Conservation (phyloP, 179 eudicot species). For the Beta corolliflora region DNA sequence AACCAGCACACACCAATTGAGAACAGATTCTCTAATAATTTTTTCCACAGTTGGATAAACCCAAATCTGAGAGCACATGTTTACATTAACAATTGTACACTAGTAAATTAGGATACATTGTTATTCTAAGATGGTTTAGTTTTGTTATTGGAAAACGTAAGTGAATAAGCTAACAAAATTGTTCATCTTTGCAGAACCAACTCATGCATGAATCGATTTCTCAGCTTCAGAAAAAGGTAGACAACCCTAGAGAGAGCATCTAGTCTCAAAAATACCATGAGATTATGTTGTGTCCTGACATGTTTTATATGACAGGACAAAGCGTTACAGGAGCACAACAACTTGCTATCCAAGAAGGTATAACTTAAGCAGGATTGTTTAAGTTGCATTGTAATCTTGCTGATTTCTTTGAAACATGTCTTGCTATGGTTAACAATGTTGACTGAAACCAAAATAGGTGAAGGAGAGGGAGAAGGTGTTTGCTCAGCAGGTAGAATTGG, state of each 20-base stretch:
- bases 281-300: background rate
- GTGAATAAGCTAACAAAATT: background rate
- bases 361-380: no score
- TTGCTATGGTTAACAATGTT: background rate
- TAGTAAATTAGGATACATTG: background rate
- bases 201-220: slow-evolving; percentile 74
- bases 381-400: background rate
- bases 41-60: no score
- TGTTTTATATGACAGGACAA: slow-evolving; percentile 53
- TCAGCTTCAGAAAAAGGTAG: slow-evolving; percentile 76
- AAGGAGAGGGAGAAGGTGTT: slow-evolving; percentile 49
- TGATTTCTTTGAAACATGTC: background rate
- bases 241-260: background rate
- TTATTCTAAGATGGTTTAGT: background rate
- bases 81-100: no score
- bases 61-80: no score
- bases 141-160: background rate
- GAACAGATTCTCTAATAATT: no score
- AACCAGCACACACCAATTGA: no score
- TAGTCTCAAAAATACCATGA: background rate
- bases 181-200: slow-evolving; percentile 61
- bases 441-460: slow-evolving; percentile 24
- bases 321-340: slow-evolving; percentile 76
- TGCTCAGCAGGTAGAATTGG: slow-evolving; percentile 28
- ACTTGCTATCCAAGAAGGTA: slow-evolving; percentile 59